Evolutionary conservation across 164 flowering plant genomes (phyloP).

Genomic region (Cinnamomum micranthum): DNA sequence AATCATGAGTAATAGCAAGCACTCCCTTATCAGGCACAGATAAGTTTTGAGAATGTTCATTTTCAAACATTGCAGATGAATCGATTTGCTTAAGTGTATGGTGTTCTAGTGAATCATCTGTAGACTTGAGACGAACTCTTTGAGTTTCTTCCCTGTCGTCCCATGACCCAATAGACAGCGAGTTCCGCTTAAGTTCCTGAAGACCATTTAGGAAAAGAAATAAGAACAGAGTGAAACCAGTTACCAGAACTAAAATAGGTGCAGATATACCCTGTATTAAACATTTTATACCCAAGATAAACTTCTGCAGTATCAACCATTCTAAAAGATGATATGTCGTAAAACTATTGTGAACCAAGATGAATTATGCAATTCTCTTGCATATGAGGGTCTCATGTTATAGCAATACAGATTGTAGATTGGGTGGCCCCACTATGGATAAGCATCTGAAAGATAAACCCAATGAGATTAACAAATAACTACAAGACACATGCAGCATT

Average conservation of each 20-base stretch:
- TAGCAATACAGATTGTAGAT: too few relatives aligned
- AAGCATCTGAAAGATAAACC: too few relatives aligned
- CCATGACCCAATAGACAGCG: constrained; percentile 51
- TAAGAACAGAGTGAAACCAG: neutral
- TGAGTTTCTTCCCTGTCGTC: constrained; percentile 59
- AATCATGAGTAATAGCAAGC: neutral
- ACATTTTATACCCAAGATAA: neutral
- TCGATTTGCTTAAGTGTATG: constrained; percentile 32
- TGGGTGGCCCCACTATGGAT: too few relatives aligned
- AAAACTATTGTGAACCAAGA: too few relatives aligned
- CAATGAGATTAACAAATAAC: too few relatives aligned
- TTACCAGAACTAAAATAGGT: neutral
- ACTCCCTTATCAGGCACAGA: constrained; percentile 12
- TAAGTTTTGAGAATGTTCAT: constrained; percentile 14
- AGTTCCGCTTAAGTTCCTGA: constrained; percentile 37
- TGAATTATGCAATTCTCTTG: too few relatives aligned
- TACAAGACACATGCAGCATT: too few relatives aligned
- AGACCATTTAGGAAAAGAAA: neutral
- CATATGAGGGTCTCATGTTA: too few relatives aligned
- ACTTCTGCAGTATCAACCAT: neutral
- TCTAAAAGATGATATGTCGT: neutral
- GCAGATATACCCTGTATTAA: neutral
- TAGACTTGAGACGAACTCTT: constrained; percentile 71
- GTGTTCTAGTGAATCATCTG: constrained; percentile 48
- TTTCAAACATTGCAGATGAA: constrained; percentile 27